Percentiles rank a stretch among this genome's conserved stretches.
phyloP scores from a whole-genome alignment of 805 yeast genomes.

The Wickerhamiella domercqiae region DNA sequence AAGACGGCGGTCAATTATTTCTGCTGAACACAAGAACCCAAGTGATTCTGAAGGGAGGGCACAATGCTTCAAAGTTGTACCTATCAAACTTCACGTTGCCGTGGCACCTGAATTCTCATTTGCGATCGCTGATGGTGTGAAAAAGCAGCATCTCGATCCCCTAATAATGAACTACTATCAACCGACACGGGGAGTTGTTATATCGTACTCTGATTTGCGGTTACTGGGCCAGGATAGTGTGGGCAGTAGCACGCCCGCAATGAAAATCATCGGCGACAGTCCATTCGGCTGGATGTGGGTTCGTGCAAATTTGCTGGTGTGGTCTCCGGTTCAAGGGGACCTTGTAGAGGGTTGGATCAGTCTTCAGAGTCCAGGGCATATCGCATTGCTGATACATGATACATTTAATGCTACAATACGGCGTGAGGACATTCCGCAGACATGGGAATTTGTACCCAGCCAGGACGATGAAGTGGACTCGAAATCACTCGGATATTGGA shows the following conservation, averaged over 20 bases:
- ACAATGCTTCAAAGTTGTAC: constrained; percentile 51
- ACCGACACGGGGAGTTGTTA: constrained; percentile 64
- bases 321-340: constrained; percentile 89
- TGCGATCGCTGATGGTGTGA: constrained; percentile 63
- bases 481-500: constrained; percentile 75
- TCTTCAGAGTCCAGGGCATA: constrained; percentile 89
- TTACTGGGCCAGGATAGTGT: constrained; percentile 33
- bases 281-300: constrained; percentile 88
- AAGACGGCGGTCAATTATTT: constrained; percentile 11
- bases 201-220: constrained; percentile 57
- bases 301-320: constrained; percentile 61
- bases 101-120: constrained; percentile 68
- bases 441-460: constrained; percentile 72
- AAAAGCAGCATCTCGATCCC: constrained; percentile 79
- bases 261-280: constrained; percentile 57
- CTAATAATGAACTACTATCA: constrained; percentile 68
- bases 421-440: constrained; percentile 66
- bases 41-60: constrained; percentile 24
- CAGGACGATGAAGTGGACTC: constrained; percentile 33
- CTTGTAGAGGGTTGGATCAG: constrained; percentile 71
- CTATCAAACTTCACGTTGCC: constrained; percentile 58
- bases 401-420: constrained; percentile 90
- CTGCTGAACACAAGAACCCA: constrained; percentile 15
- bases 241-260: constrained; percentile 32
- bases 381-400: constrained; percentile 81